Evolutionary conservation across 805 yeast species (phyloP).

Genomic region (Cyberlindnera maritima): DNA sequence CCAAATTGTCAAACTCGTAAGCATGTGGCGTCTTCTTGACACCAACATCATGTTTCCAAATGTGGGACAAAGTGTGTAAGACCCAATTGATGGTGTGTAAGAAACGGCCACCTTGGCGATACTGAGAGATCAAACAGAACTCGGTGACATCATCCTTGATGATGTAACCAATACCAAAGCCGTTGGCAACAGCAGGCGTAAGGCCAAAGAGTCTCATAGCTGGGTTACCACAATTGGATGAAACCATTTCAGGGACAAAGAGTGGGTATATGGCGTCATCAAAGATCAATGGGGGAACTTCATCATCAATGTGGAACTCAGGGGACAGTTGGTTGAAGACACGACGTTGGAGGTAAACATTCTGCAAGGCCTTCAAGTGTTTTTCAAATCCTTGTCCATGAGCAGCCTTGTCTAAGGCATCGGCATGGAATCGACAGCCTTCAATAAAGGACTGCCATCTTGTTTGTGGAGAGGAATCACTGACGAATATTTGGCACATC

Average conservation of each 20-base stretch:
- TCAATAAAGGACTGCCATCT: slow-evolving; percentile 50
- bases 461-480: slow-evolving; percentile 43
- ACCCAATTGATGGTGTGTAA: slow-evolving; percentile 72
- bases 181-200: slow-evolving; percentile 85
- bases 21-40: slow-evolving; percentile 26
- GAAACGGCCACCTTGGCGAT: slow-evolving; percentile 79
- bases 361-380: slow-evolving; percentile 63
- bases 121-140: slow-evolving; percentile 82
- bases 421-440: slow-evolving; percentile 51
- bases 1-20: slow-evolving; percentile 35
- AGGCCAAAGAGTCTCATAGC: slow-evolving; percentile 84
- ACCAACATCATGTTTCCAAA: slow-evolving; percentile 34
- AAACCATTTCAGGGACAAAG: slow-evolving; percentile 40
- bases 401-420: slow-evolving; percentile 49
- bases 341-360: slow-evolving; percentile 50
- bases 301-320: slow-evolving; percentile 33
- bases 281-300: slow-evolving; percentile 43
- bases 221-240: slow-evolving; percentile 90
- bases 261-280: slow-evolving; percentile 37
- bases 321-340: slow-evolving; percentile 45
- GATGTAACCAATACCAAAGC: slow-evolving; percentile 91
- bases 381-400: slow-evolving; percentile 70
- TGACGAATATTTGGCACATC: slow-evolving; percentile 61
- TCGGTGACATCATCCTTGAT: slow-evolving; percentile 78
- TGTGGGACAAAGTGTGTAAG: slow-evolving; percentile 52